Conservation (phyloP, 2,329 filamentous ascomycete genomes). For the Leptoxyphium fumago region DNA sequence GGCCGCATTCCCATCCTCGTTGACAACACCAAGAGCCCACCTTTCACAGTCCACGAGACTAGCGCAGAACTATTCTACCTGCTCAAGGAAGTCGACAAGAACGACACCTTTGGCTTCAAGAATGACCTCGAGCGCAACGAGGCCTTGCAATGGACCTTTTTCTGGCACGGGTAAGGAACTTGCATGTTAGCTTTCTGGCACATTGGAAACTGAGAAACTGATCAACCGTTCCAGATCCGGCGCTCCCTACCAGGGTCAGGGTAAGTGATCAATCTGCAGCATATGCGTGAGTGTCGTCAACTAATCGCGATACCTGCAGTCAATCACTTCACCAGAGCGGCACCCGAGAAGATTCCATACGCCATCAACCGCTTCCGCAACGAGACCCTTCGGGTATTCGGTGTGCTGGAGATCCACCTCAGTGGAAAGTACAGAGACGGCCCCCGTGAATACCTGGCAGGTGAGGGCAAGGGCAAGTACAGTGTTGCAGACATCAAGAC, state of each 20-base stretch:
- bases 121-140: slow-evolving; percentile 36
- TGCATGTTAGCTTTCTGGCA: background rate
- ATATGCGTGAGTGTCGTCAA: background rate
- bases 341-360: slow-evolving; percentile 33
- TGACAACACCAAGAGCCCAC: slow-evolving; percentile 34
- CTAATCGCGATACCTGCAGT: slow-evolving; percentile 17
- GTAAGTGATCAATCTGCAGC: background rate
- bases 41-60: slow-evolving; percentile 39
- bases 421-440: slow-evolving; percentile 36
- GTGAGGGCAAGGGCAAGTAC: slow-evolving; percentile 40
- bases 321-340: slow-evolving; percentile 31
- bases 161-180: slow-evolving; percentile 30
- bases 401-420: slow-evolving; percentile 41
- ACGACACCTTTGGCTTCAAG: slow-evolving; percentile 37
- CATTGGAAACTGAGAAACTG: no score
- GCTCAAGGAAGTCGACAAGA: slow-evolving; percentile 33
- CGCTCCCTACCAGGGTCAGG: slow-evolving; percentile 26
- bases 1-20: slow-evolving; percentile 36
- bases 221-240: slow-evolving; percentile 10
- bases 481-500: slow-evolving; percentile 38
- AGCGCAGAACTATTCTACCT: slow-evolving; percentile 40
- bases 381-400: slow-evolving; percentile 37
- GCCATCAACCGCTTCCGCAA: slow-evolving; percentile 38
- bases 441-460: slow-evolving; percentile 37
- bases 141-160: slow-evolving; percentile 39